Evolutionary conservation across 2,329 filamentous ascomycete species (phyloP).

Genomic region (Zymoseptoria pseudotritici): DNA sequence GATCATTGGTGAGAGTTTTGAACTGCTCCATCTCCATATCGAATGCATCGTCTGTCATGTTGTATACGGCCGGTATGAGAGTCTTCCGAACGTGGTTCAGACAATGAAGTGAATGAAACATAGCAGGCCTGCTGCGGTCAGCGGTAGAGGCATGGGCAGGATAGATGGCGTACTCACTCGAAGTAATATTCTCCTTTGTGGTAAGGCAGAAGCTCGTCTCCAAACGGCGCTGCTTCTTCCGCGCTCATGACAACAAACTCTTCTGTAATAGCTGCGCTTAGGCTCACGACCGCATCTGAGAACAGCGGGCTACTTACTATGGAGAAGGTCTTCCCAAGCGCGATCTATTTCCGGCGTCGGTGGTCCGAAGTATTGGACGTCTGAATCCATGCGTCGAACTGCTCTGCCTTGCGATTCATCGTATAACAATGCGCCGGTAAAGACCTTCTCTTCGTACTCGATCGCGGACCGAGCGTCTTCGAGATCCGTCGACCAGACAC

Average conservation of each 20-base stretch:
- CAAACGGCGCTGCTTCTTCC: constrained; percentile 6
- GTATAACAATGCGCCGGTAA: constrained; percentile 10
- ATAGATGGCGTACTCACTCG: constrained; percentile 1
- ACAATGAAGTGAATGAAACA: constrained; percentile 19
- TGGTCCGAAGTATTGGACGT: constrained; percentile 13
- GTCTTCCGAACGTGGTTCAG: constrained; percentile 16
- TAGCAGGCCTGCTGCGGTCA: constrained; percentile 5
- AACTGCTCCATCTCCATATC: not conserved
- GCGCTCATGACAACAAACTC: constrained; percentile 11
- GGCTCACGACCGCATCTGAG: not conserved
- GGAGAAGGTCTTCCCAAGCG: constrained; percentile 13
- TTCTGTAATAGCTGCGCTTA: constrained; percentile 1
- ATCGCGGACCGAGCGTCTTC: constrained; percentile 7
- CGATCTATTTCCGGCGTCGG: constrained; percentile 11
- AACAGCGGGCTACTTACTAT: not conserved
- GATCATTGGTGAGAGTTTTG: constrained; percentile 1
- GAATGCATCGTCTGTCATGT: not conserved
- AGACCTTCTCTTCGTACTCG: constrained; percentile 9
- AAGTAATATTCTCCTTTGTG: constrained; percentile 9
- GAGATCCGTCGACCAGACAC: constrained; percentile 5
- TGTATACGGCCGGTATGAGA: constrained; percentile 12
- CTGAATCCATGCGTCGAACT: constrained; percentile 5
- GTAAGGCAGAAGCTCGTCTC: constrained; percentile 8
- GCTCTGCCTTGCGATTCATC: constrained; percentile 5
- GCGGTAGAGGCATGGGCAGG: not conserved